phyloP scores from a whole-genome alignment of 208 protist species.

The Leishmania tropica region DNA sequence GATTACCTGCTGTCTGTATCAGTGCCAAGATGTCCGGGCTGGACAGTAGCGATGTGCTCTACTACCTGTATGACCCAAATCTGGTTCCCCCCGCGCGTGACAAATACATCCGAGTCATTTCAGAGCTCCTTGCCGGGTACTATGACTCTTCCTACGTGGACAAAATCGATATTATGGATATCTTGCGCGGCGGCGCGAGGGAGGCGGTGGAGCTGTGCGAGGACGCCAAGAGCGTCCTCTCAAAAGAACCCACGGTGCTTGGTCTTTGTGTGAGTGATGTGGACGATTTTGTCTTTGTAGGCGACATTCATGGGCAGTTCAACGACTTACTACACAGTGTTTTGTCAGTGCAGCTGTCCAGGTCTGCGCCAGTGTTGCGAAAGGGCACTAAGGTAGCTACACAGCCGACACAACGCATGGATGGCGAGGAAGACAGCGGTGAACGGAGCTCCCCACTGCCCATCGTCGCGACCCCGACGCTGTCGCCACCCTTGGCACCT shows the following conservation, averaged over 20 bases:
- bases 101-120: slow-evolving; percentile 73
- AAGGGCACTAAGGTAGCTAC: background rate
- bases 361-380: slow-evolving; percentile 13
- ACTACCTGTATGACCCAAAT: slow-evolving; percentile 71
- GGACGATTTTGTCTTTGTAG: slow-evolving; percentile 77
- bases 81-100: slow-evolving; percentile 42
- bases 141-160: slow-evolving; percentile 42
- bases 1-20: background rate
- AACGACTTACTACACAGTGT: slow-evolving; percentile 74
- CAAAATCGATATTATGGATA: slow-evolving; percentile 58
- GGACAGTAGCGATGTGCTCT: slow-evolving; percentile 19
- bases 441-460: background rate
- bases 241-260: slow-evolving; percentile 54
- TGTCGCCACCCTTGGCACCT: background rate
- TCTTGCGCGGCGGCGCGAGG: slow-evolving; percentile 49
- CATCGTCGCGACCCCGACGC: background rate
- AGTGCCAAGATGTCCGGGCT: background rate
- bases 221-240: slow-evolving; percentile 46
- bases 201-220: slow-evolving; percentile 60
- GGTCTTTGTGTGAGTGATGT: slow-evolving; percentile 43
- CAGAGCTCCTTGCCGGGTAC: slow-evolving; percentile 56
- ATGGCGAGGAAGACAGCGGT: background rate
- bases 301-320: slow-evolving; percentile 91
- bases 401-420: background rate
- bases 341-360: slow-evolving; percentile 57